phyloP scores from a whole-genome alignment of 148 eudicot species.

The Simmondsia chinensis region DNA sequence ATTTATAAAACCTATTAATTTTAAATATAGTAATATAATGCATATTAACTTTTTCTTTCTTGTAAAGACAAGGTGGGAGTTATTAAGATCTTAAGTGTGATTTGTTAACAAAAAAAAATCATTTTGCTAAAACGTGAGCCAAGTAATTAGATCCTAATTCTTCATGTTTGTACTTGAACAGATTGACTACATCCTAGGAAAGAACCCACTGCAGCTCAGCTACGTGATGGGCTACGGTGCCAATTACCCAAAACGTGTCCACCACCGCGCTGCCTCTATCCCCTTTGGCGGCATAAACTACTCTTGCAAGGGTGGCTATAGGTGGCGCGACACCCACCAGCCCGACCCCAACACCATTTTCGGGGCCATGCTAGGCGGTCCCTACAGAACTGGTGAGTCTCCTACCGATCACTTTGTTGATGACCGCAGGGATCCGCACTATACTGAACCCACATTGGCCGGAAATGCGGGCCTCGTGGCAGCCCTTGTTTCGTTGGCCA shows the following conservation, averaged over 20 bases:
- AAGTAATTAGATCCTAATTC: neutral
- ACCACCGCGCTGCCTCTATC: constrained; percentile 70
- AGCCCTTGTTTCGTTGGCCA: constrained; percentile 56
- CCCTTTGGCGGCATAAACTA: constrained; percentile 33
- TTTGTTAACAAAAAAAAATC: too few relatives aligned
- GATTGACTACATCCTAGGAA: constrained; percentile 68
- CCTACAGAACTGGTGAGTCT: too few relatives aligned
- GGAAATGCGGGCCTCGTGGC: constrained; percentile 78
- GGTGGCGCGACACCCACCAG: constrained; percentile 33
- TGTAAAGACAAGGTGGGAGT: too few relatives aligned
- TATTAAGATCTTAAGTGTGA: too few relatives aligned
- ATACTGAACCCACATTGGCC: constrained; percentile 53
- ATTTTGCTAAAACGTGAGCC: too few relatives aligned
- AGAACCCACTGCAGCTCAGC: constrained; percentile 53
- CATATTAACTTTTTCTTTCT: too few relatives aligned
- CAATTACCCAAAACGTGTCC: constrained; percentile 46
- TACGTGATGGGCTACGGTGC: constrained; percentile 57
- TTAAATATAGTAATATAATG: too few relatives aligned
- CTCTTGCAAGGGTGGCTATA: constrained; percentile 50
- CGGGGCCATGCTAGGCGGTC: constrained; percentile 83
- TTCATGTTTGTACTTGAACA: constrained; percentile 6
- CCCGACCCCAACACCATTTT: constrained; percentile 47
- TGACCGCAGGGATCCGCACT: constrained; percentile 22
- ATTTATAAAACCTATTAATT: too few relatives aligned
- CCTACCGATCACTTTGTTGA: constrained; percentile 30